Percentiles rank a stretch among this genome's conserved stretches.
phyloP scores from a whole-genome alignment of 257 asterid genomes.

The Solanum chaucha region DNA sequence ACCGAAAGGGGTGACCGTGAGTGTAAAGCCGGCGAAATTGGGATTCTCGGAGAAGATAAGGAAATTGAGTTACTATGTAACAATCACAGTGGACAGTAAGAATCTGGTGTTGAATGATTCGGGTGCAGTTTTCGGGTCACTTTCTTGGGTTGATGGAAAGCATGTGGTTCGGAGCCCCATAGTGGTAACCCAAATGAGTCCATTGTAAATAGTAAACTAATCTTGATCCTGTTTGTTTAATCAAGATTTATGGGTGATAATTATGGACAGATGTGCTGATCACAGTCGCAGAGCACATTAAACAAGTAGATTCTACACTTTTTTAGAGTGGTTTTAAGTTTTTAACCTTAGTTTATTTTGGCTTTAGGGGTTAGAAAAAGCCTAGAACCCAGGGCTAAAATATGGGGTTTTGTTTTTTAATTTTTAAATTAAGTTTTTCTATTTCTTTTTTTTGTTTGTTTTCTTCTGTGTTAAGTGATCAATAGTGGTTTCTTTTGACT shows the following conservation, averaged over 20 bases:
- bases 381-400: background rate
- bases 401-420: background rate
- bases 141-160: slow-evolving; percentile 81
- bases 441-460: background rate
- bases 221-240: background rate
- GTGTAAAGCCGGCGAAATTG: slow-evolving; percentile 61
- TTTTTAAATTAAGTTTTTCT: background rate
- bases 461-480: background rate
- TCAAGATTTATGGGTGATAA: background rate
- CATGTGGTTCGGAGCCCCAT: slow-evolving; percentile 87
- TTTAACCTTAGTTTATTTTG: background rate
- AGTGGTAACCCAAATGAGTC: slow-evolving; percentile 67
- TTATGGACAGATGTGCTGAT: background rate
- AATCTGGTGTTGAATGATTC: slow-evolving; percentile 55
- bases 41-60: slow-evolving; percentile 51
- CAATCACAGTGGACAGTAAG: slow-evolving; percentile 40
- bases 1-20: slow-evolving; percentile 69
- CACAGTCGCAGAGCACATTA: background rate
- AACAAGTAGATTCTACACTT: background rate
- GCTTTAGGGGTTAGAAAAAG: background rate
- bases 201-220: slow-evolving; percentile 36
- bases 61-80: slow-evolving; percentile 55
- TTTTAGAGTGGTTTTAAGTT: background rate
- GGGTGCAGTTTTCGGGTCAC: slow-evolving; percentile 80
- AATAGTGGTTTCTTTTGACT: background rate